phyloP scores from a whole-genome alignment of 495 filamentous ascomycete genomes.

The Articulospora tetracladia region DNA sequence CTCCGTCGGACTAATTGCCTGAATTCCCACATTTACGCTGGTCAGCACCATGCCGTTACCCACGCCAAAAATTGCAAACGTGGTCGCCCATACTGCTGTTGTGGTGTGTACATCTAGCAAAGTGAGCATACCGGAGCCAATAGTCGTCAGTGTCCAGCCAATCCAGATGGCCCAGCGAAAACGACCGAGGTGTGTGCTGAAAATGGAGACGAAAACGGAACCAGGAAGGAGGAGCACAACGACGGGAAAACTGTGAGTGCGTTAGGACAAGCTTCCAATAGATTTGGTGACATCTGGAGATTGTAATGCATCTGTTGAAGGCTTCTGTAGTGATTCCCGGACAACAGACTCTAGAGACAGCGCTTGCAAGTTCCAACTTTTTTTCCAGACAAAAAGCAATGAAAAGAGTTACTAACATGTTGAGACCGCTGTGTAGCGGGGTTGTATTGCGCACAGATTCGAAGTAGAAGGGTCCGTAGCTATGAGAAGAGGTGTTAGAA shows the following conservation, averaged over 20 bases:
- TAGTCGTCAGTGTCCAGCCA: conserved; percentile 45
- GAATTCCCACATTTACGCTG: conserved; percentile 42
- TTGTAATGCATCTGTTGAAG: too few species aligned
- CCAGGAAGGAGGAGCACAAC: not conserved
- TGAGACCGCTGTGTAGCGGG: not conserved
- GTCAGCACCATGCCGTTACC: conserved; percentile 50
- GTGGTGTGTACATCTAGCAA: conserved; percentile 42
- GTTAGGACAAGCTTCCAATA: conserved; percentile 55
- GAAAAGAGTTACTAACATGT: conserved; percentile 1
- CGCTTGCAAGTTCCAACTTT: too few species aligned
- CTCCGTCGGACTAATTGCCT: conserved; percentile 36
- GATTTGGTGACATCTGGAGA: conserved; percentile 61
- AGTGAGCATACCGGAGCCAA: conserved; percentile 44
- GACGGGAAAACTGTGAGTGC: conserved; percentile 36
- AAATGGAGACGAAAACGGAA: not conserved
- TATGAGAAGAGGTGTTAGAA: not conserved
- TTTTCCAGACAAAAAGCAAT: too few species aligned
- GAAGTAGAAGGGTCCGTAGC: conserved; percentile 11
- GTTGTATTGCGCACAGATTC: conserved; percentile 1
- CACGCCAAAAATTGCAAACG: conserved; percentile 44
- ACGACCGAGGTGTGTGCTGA: not conserved
- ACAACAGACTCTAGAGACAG: too few species aligned
- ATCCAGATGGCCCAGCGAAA: conserved; percentile 26
- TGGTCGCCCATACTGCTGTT: conserved; percentile 32
- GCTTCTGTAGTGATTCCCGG: too few species aligned